Base-by-base conservation (phyloP, 768 basidiomycete species). In the Boletales sp. region DNA sequence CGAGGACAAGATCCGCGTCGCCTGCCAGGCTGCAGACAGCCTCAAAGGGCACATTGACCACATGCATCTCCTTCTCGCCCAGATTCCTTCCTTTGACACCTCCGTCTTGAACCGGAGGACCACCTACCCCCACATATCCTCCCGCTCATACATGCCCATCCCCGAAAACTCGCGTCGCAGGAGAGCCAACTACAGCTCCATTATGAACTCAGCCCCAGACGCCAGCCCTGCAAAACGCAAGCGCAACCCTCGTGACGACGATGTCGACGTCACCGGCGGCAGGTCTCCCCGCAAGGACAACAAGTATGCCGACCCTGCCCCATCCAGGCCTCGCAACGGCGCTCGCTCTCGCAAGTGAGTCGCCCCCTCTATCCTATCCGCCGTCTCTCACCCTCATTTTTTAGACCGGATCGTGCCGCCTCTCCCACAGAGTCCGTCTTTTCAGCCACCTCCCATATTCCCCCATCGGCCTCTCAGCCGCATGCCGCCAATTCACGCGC, bases 1-100 rank as follows among this genome's bases (percentile, higher is more conserved):
- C 47, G 95, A 97, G 69, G 97, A 98, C 82, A 97, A 97, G 77
- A 95, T 97, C 69, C 83, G 92, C 62, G 91, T 95, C 52, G 92
- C 92, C 17, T 91, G 86, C 58, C 86, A 84, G 55, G 93, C 93
- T 24, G 90, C 90, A 34, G 94, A 97, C 73, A 87, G 82, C 60
- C 83, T 97, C 69, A 81, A 84, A 61, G 69, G 70, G 9, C 83
- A 89, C 66, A 70, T 76, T 40, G 63, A 64, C 52, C 83, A 90
- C 59, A 79, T 90, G 63, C 74, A 74, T 43, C 71, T 74, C 19
- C 77, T 90, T 31, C 72, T 87, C 10, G 79, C 79, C 52, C 72
- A 78, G 51, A 67, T 89, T 8, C 86, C 87, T 18, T 79, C 75
- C 51, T 83, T 85, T 56, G 82, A 88, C 66, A 56, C 75, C 8